phyloP scores from a whole-genome alignment of 352 stramenopile genomes.

The Phytophthora podocarpi region DNA sequence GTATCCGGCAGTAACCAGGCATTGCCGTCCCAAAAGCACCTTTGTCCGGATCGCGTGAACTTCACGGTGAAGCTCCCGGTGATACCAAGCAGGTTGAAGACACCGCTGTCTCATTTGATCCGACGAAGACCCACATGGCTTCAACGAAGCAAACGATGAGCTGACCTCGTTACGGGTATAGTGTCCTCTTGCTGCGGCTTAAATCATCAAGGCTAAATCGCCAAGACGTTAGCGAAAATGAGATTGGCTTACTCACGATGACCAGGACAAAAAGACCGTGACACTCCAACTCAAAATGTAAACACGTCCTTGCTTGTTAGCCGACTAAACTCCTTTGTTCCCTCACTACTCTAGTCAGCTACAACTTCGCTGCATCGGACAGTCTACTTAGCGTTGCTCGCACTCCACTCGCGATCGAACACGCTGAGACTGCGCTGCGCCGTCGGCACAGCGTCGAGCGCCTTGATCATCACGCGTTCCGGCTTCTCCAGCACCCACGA shows the following conservation, averaged over 20 bases:
- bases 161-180: neutral
- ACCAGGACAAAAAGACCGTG: neutral
- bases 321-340: neutral
- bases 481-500: conserved; percentile 35
- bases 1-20: conserved; percentile 7
- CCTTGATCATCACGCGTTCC: conserved; percentile 31
- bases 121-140: neutral
- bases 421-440: conserved; percentile 38
- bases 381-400: conserved; percentile 20
- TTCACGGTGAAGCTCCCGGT: no score
- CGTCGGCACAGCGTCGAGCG: conserved; percentile 31
- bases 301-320: neutral
- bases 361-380: no score
- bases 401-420: conserved; percentile 34
- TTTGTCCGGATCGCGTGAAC: conserved; percentile 33
- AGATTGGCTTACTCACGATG: neutral
- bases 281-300: neutral
- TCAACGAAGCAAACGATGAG: conserved; percentile 9
- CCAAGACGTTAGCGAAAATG: neutral
- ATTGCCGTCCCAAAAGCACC: conserved; percentile 23
- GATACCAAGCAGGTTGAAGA: neutral
- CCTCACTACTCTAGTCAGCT: no score
- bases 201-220: conserved; percentile 1
- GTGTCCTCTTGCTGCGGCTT: neutral
- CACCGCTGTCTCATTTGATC: neutral